A percentile compares a stretch with the other conserved stretches of the same genome.
Conservation (phyloP, 495 filamentous ascomycete genomes). For the Eremomyces bilateralis region DNA sequence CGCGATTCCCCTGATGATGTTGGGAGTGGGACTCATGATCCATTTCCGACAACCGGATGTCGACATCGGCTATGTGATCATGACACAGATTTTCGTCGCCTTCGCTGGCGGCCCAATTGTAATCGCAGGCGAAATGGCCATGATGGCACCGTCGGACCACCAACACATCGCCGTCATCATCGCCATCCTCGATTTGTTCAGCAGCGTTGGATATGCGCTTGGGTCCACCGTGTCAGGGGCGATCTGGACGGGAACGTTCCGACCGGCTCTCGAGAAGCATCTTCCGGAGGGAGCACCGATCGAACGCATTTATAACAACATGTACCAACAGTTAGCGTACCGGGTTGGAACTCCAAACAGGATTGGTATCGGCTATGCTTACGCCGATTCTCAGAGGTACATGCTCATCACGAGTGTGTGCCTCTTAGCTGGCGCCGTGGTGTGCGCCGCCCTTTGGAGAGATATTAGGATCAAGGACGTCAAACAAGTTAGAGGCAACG, state of each 20-base stretch:
- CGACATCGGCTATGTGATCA: conserved; percentile 46
- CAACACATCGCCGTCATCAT: conserved; percentile 44
- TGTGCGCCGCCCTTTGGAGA: conserved; percentile 5
- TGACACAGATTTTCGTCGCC: conserved; percentile 63
- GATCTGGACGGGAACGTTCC: conserved; percentile 45
- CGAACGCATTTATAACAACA: conserved; percentile 27
- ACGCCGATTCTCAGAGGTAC: conserved; percentile 11
- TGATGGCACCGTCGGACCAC: conserved; percentile 42
- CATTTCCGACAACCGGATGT: conserved; percentile 37
- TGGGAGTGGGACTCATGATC: conserved; percentile 46
- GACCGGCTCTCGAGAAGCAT: conserved; percentile 24
- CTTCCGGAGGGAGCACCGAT: conserved; percentile 30
- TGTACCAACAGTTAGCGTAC: conserved; percentile 17
- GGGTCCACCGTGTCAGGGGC: conserved; percentile 38
- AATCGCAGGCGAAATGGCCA: conserved; percentile 41
- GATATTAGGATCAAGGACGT: conserved; percentile 14
- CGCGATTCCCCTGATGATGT: conserved; percentile 37
- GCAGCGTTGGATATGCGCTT: conserved; percentile 41
- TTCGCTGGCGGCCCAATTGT: conserved; percentile 43
- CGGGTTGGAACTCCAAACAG: conserved; percentile 9
- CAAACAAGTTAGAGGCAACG: not conserved
- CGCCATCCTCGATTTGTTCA: conserved; percentile 38
- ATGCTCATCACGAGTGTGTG: conserved; percentile 13
- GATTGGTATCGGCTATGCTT: conserved; percentile 14
- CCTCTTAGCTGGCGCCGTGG: conserved; percentile 8